A percentile compares a stretch with the other conserved stretches of the same genome.
These are phyloP conservation scores for Didymella segeticola DNA, from an alignment of 2,329 filamentous ascomycete species.

Conservation along the genomic window DNA sequence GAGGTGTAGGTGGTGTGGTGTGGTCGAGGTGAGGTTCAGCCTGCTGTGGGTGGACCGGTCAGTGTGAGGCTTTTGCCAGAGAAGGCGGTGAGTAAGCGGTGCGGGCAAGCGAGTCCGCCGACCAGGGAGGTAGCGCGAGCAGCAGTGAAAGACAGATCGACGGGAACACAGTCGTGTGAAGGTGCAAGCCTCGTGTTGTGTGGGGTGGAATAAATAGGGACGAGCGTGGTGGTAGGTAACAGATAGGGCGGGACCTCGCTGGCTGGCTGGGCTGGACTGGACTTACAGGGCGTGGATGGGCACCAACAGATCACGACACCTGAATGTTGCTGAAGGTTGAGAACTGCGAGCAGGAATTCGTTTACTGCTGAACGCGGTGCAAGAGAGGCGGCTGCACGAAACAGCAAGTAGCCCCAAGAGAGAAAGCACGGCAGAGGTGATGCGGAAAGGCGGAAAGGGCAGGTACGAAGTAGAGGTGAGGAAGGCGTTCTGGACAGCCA, in stretches of 20 bases:
- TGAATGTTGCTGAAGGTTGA: slow-evolving; percentile 16
- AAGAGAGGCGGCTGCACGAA: slow-evolving; percentile 39
- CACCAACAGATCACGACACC: slow-evolving; percentile 46
- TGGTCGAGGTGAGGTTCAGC: slow-evolving; percentile 40
- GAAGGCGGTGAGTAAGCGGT: slow-evolving; percentile 52
- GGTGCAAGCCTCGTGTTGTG: slow-evolving; percentile 15
- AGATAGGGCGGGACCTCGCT: slow-evolving; percentile 35
- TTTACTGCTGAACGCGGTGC: slow-evolving; percentile 24
- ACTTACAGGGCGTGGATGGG: slow-evolving; percentile 47
- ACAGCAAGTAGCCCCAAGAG: slow-evolving; percentile 35
- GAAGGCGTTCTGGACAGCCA: slow-evolving; percentile 21
- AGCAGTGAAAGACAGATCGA: slow-evolving; percentile 21
- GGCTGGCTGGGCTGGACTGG: slow-evolving; percentile 28
- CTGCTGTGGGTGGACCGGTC: slow-evolving; percentile 48
- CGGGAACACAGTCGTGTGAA: not conserved
- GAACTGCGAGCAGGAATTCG: slow-evolving; percentile 20
- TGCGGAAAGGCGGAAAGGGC: slow-evolving; percentile 32
- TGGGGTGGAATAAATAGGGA: slow-evolving; percentile 24
- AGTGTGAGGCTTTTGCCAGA: slow-evolving; percentile 50
- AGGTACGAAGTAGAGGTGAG: slow-evolving; percentile 31
- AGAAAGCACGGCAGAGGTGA: slow-evolving; percentile 34
- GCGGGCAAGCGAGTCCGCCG: slow-evolving; percentile 30
- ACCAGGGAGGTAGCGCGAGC: slow-evolving; percentile 22
- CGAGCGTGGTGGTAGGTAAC: slow-evolving; percentile 23
- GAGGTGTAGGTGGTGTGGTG: slow-evolving; percentile 28